Percentiles rank a stretch among this genome's conserved stretches.
phyloP scores from a whole-genome alignment of 1,284 basidiomycete genomes.

The Leccinum griseonigrum region DNA sequence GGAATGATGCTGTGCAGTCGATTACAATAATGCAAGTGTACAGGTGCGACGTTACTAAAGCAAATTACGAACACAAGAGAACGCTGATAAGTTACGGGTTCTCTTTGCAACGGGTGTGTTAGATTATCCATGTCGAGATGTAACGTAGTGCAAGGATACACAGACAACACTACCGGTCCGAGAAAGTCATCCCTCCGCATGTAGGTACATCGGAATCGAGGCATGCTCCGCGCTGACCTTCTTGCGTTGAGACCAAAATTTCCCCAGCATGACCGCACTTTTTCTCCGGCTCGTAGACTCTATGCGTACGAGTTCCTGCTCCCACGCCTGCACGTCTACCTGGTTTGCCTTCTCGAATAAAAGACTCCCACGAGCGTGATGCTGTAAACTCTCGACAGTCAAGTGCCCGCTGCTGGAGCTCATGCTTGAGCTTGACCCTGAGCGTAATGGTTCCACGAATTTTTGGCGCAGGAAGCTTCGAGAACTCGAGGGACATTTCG shows the following conservation, averaged over 20 bases:
- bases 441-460: constrained; percentile 17
- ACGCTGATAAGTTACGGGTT: constrained; percentile 6
- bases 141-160: constrained; percentile 11
- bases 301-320: constrained; percentile 70
- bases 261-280: constrained; percentile 54
- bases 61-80: constrained; percentile 14
- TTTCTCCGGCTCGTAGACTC: constrained; percentile 61
- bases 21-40: constrained; percentile 12
- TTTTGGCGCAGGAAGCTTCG: constrained; percentile 25
- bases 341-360: constrained; percentile 32
- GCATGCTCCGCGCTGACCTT: constrained; percentile 29
- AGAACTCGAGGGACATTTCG: constrained; percentile 12
- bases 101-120: constrained; percentile 13
- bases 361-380: constrained; percentile 15
- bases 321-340: constrained; percentile 63
- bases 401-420: constrained; percentile 32
- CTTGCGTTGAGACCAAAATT: constrained; percentile 49
- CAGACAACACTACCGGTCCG: background rate
- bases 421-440: constrained; percentile 34
- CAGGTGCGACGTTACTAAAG: constrained; percentile 5
- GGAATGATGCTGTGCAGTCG: constrained; percentile 16
- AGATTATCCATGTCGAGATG: constrained; percentile 2
- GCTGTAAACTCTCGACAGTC: constrained; percentile 24
- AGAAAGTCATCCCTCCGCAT: constrained; percentile 27
- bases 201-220: constrained; percentile 25